Evolutionary conservation across 306 rosid species (phyloP), one percentile per base, ranked within the genome.

Genomic region (Fragaria iinumae): DNA sequence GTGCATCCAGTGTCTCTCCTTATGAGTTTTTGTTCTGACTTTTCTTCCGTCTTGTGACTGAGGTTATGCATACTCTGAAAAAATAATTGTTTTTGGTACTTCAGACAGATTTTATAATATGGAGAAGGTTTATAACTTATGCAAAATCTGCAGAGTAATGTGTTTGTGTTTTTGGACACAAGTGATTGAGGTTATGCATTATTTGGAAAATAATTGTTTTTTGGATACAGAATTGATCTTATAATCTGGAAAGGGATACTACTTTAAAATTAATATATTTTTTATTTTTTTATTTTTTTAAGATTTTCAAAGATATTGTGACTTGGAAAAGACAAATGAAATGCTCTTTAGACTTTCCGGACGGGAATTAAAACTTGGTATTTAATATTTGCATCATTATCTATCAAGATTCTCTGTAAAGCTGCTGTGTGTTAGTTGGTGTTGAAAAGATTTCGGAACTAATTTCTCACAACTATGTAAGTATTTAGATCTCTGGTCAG

Each of bases 301-400:
- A 13, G 66, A 73, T 55, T 10, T 82, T 29, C 21, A 16, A 4
- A 66, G 8, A 71, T 41, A 8, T 41, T 52, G 45, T 77, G 72
- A 23, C 43, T 23, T 34, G 56, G 34, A 60, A 56, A 68, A 9
- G 41, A 76, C 50, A 70, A 25, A 8, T 63, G 68, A 66, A 34
- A 8, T 67, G 77, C 47, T 78, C 14, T 52, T 21, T 63, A 66
- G 29, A 48, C 78, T 53, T 49, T 34, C 66, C 25, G 8, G 45
- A 79, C 68, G 66, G 65, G 36, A 36, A 27, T 69, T 44, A 55
- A 79, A 74, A 57, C 76, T 72, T 70, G 68, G 25, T 76, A 66
- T 16, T 66, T 8, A 23, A 71, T 77, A 57, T 70, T 77, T 83
- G 65, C 17, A 18, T 47, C 67, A 29, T 39, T 49, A 9, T 57